phyloP scores from a whole-genome alignment of 2,329 filamentous ascomycete genomes.

The Aspergillus uvarum region DNA sequence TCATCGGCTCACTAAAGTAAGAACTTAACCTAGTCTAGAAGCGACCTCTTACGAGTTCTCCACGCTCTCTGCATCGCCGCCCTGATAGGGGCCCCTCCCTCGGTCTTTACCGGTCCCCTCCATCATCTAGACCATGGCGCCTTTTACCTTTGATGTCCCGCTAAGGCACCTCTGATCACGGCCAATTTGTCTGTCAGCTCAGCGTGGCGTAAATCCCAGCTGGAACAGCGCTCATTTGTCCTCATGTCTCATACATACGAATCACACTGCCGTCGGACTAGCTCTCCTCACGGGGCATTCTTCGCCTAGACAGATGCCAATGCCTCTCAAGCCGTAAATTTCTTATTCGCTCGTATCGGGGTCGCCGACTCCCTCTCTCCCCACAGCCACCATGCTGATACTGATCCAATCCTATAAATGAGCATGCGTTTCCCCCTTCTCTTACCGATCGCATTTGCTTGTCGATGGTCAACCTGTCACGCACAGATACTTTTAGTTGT shows the following conservation, averaged over 20 bases:
- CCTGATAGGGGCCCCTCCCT: not conserved
- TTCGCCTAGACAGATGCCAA: conserved; percentile 4
- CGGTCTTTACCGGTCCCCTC: not conserved
- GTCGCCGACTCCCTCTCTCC: conserved; percentile 2
- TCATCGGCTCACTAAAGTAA: not conserved
- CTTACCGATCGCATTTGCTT: not conserved
- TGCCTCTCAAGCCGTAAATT: not conserved
- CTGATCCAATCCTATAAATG: conserved; percentile 1
- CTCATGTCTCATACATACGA: conserved; percentile 7
- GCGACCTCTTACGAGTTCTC: not conserved
- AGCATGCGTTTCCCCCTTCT: not conserved
- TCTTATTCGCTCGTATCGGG: conserved; percentile 4
- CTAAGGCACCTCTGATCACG: conserved; percentile 2
- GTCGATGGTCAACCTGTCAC: not conserved
- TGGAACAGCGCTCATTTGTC: not conserved
- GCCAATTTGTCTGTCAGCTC: conserved; percentile 1
- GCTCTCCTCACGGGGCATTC: conserved; percentile 1
- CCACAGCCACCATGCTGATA: not conserved
- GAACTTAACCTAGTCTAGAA: not conserved
- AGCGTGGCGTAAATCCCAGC: conserved; percentile 1
- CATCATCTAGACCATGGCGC: not conserved
- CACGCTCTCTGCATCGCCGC: not conserved
- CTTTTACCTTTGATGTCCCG: not conserved
- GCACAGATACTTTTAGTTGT: not conserved
- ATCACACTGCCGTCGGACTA: not conserved